Base-by-base conservation (phyloP, 148 eudicot species). In the Salicornia ramosissima region DNA sequence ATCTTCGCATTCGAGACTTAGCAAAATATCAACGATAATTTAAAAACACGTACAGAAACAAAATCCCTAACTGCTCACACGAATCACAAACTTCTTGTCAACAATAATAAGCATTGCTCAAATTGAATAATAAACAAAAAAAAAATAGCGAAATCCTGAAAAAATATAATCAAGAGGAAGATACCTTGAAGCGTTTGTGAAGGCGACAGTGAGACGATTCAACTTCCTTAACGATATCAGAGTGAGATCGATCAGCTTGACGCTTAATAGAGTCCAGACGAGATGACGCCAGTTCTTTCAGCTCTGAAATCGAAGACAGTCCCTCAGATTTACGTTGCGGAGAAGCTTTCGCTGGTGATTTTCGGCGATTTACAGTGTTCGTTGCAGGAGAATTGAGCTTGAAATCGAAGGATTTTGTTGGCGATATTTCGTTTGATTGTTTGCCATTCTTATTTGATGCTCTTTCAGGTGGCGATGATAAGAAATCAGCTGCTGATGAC, bases 151-250 rank as follows among this genome's bases (percentile, higher is more conserved):
- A 31, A 62, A 55, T 54, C 51, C 14, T 26, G 21, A 67, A 18
- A 30, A 69, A 24, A n/a, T 52, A 29, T 0, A 60, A 72, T 58
- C 53, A 60, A 71, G 67, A 49, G 65, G 71, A 75, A 29, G 46
- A 68, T 33, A 86, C 96, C 92, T 87, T 87, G 68, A 75, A 64
- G 30, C 92, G 90, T 55, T 86, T 90, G 19, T 87, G 83, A 51
- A 90, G 90, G 56, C 88, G 88, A 71, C 86, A 87, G 36, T 84
- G 74, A 59, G 87, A 80, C 18, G 88, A 81, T 29, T 90, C 90
- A 15, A 80, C 45, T 22, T 87, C 96, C 85, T 87, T 90, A 60
- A 83, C 15, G 54, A 90, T 83, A 76, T 87, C 96, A 4, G 81
- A 65, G 51, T 90, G 88, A 36, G 96, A 90, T 28, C 83, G 75